Base-by-base conservation (phyloP, 2,329 filamentous ascomycete species). In the Penicillium hordei region DNA sequence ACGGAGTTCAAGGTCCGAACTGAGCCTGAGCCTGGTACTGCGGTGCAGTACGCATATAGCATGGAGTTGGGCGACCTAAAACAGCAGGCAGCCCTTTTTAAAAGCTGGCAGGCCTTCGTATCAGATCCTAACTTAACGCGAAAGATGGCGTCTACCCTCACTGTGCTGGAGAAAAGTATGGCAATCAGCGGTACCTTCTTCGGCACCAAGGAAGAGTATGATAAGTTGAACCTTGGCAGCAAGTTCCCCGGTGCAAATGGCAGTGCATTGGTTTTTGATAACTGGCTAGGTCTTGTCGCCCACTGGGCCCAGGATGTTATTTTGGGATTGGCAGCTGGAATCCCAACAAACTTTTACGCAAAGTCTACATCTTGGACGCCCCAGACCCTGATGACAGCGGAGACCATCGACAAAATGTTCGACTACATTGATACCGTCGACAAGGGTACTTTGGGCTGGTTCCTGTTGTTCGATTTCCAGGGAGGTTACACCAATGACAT, bases 21-120 rank as follows among this genome's bases (percentile, higher is more conserved):
- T 0, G 65, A 75, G 44, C 64, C 70, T 0, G 72, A 70, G 15
- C 31, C 45, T 25, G 45, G 29, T 72, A 75, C 7, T 40, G 76
- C 84, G 3, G 78, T 89, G 5, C 79, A 86, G 58, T 88, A 86
- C 69, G 80, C 80, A 3, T 88, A 82, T 70, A 78, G 76, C 15
- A 72, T 87, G 55, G 76, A 75, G 17, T 75, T 84, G 6, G 78
- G 78, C 10, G 79, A 13, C 2, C n/a, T 2, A 19, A 48, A 25
- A 3, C 5, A 48, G 1, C 45, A 36, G 19, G 31, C 31, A 2
- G 45, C 9, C 3, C 45, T 48, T 17, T 48, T 48, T 4, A 48
- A 48, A 15, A 48, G 45, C 45, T 48, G 45, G 45, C 45, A 48
- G 31, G 45, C 31, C 5, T 48, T 48, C 4, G 31, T 48, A 8